phyloP scores from a whole-genome alignment of 345 rosid species.

The Turritis glabra region DNA sequence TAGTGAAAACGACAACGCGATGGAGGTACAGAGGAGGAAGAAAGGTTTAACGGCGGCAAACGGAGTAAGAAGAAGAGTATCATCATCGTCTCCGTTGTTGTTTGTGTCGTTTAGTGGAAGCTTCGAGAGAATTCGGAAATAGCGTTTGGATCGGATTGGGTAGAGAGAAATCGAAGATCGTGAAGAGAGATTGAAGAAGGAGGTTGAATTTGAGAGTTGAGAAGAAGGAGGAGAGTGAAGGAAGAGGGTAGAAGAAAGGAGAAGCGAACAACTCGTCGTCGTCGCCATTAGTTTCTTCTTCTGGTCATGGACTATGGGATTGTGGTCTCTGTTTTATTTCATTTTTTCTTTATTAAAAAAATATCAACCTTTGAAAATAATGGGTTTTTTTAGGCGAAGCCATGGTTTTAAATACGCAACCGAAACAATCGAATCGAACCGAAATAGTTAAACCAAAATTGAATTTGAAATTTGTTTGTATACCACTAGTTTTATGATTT shows the following conservation, averaged over 20 bases:
- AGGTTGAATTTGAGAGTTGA: conserved; percentile 3
- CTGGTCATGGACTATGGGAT: conserved; percentile 35
- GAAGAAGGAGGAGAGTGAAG: conserved; percentile 41
- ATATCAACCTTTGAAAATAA: neutral
- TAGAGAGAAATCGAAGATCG: conserved; percentile 24
- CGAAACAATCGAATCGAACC: too few species aligned
- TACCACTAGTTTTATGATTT: too few species aligned
- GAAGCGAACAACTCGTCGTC: conserved; percentile 48
- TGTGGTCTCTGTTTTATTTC: conserved; percentile 40
- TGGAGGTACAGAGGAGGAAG: conserved; percentile 62
- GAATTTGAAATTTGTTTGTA: too few species aligned
- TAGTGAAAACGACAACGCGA: conserved; percentile 64
- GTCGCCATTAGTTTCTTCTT: conserved; percentile 45
- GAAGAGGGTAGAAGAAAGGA: conserved; percentile 54
- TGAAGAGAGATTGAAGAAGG: conserved; percentile 23
- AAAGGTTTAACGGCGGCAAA: conserved; percentile 49
- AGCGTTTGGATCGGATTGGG: conserved; percentile 23
- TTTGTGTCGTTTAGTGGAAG: conserved; percentile 33
- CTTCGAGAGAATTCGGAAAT: conserved; percentile 29
- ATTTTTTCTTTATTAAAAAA: neutral
- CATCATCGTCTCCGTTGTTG: neutral
- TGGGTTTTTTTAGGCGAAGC: too few species aligned
- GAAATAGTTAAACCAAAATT: too few species aligned
- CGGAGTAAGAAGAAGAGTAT: neutral
- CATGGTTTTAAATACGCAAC: too few species aligned